These are phyloP conservation scores for Aspergillus bertholletiae DNA, from an alignment of 495 filamentous ascomycete species.

Conservation along the genomic window DNA sequence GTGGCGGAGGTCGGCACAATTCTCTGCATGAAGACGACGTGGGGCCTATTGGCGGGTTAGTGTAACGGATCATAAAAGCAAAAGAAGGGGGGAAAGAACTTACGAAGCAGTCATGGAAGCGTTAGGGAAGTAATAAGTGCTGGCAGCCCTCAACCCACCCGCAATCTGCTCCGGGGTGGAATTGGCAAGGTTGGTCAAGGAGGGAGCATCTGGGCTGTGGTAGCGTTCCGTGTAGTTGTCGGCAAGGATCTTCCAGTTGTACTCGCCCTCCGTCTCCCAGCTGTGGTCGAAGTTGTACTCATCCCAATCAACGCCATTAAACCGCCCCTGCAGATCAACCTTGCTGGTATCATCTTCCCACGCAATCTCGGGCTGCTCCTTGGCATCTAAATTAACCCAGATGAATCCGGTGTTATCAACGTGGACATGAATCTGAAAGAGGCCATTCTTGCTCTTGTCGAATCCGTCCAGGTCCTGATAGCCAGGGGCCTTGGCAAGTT, in stretches of 20 bases:
- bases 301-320: conserved; percentile 39
- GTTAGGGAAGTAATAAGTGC: conserved; percentile 46
- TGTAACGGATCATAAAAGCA: background rate
- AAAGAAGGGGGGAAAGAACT: conserved; percentile 17
- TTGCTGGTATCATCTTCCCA: conserved; percentile 42
- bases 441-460: conserved; percentile 50
- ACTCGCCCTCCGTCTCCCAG: conserved; percentile 42
- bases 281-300: conserved; percentile 46
- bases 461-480: conserved; percentile 53
- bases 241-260: conserved; percentile 51
- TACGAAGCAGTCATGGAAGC: conserved; percentile 43
- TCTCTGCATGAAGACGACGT: conserved; percentile 48
- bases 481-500: conserved; percentile 54
- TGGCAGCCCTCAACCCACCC: conserved; percentile 26
- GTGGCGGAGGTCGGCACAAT: conserved; percentile 39
- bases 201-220: conserved; percentile 47
- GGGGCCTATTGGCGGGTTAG: conserved; percentile 18
- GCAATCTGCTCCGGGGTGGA: conserved; percentile 33
- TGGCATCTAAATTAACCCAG: conserved; percentile 48
- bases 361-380: conserved; percentile 32
- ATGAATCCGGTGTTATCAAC: conserved; percentile 46
- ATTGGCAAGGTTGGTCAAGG: conserved; percentile 38
- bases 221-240: conserved; percentile 54
- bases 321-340: conserved; percentile 32
- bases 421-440: conserved; percentile 44